phyloP scores from a whole-genome alignment of 129 eudicot species.

The Tanacetum coccineum region DNA sequence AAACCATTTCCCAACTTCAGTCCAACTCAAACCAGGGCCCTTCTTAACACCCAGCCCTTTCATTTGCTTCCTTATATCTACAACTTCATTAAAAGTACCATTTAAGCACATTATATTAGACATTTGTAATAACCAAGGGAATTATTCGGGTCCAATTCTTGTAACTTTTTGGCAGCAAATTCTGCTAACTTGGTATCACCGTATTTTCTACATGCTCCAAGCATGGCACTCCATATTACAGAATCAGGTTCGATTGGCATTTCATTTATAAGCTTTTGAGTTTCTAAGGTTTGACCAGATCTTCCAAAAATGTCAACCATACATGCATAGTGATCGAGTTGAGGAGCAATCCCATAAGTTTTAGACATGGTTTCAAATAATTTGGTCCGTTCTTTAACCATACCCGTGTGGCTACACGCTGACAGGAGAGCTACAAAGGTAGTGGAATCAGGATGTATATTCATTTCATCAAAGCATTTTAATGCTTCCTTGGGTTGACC shows the following conservation, averaged over 20 bases:
- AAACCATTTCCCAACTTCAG: constrained; percentile 47
- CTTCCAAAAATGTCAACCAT: constrained; percentile 83
- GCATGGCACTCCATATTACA: constrained; percentile 78
- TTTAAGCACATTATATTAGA: constrained; percentile 58
- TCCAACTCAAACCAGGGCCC: constrained; percentile 91
- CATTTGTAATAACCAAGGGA: constrained; percentile 65
- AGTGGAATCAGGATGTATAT: constrained; percentile 49
- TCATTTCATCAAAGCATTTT: constrained; percentile 45
- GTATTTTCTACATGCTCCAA: constrained; percentile 67
- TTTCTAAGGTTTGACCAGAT: constrained; percentile 48
- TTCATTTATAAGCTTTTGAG: constrained; percentile 51
- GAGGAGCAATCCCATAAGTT: constrained; percentile 48
- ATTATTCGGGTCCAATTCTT: constrained; percentile 57
- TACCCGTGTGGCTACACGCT: constrained; percentile 75
- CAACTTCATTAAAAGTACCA: constrained; percentile 51
- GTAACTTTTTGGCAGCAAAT: constrained; percentile 47
- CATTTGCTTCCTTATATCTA: constrained; percentile 56
- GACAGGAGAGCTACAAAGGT: constrained; percentile 75
- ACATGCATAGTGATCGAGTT: constrained; percentile 80
- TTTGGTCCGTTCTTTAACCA: constrained; percentile 57
- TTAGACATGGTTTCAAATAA: constrained; percentile 50
- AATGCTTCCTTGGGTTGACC: constrained; percentile 50
- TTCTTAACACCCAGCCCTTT: constrained; percentile 51
- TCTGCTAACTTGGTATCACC: constrained; percentile 52
- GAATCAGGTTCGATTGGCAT: constrained; percentile 76